A percentile compares a stretch with the other conserved stretches of the same genome.
These are phyloP conservation scores for Brassica hybrid DNA, from an alignment of 441 rosid species.

Conservation along the genomic window DNA sequence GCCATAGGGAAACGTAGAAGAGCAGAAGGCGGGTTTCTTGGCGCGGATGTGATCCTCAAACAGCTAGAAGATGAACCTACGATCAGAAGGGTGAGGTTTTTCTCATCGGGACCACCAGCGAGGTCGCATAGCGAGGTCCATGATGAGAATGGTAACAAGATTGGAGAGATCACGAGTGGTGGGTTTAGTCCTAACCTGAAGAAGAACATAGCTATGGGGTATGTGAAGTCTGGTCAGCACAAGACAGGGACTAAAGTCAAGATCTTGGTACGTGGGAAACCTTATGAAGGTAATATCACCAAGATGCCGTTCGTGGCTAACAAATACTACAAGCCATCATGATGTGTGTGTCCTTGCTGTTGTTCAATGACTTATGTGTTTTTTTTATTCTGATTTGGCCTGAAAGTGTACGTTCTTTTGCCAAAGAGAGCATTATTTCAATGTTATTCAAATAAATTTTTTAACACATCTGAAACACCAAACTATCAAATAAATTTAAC, in stretches of 20 bases:
- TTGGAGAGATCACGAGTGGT: too few species aligned
- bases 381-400: constrained; percentile 19
- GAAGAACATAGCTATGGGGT: constrained; percentile 98
- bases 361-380: too few species aligned
- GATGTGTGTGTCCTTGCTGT: constrained; percentile 4
- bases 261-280: constrained; percentile 81
- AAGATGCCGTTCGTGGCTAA: constrained; percentile 96
- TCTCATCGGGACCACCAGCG: constrained; percentile 87
- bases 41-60: constrained; percentile 85
- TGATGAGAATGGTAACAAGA: constrained; percentile 69
- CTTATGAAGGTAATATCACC: constrained; percentile 77
- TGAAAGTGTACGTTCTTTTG: constrained; percentile 29
- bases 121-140: constrained; percentile 93
- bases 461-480: constrained; percentile 23
- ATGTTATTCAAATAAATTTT: constrained; percentile 18
- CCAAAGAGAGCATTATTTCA: constrained; percentile 24
- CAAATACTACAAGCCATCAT: constrained; percentile 86
- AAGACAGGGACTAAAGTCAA: constrained; percentile 83
- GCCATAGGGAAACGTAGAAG: constrained; percentile 94
- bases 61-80: constrained; percentile 82
- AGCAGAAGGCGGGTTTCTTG: constrained; percentile 94
- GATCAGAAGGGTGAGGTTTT: constrained; percentile 81
- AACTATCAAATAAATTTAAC: not conserved
- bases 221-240: constrained; percentile 89
- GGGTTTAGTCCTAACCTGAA: constrained; percentile 92